phyloP scores from a whole-genome alignment of 495 filamentous ascomycete genomes.

The Annulohypoxylon nitens region DNA sequence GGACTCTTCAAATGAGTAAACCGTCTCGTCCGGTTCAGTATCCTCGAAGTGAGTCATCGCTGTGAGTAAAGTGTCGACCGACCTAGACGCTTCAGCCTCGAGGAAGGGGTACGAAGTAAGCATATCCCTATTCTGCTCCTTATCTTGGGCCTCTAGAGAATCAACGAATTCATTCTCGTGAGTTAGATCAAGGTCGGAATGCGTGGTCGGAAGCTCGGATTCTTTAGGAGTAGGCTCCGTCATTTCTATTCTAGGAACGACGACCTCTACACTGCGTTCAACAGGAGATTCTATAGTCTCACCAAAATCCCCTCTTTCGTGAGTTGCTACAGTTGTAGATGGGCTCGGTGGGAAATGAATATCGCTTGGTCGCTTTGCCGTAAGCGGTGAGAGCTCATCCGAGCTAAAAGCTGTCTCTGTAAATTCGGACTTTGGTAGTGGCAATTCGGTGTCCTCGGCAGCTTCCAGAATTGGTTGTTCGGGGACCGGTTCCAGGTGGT shows the following conservation, averaged over 20 bases:
- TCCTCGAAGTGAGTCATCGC: conserved; percentile 14
- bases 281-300: neutral
- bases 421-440: conserved; percentile 37
- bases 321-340: conserved; percentile 23
- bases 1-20: conserved; percentile 17
- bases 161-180: conserved; percentile 24
- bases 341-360: conserved; percentile 25
- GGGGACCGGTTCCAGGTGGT: conserved; percentile 31
- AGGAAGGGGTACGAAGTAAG: neutral
- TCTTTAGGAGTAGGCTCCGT: conserved; percentile 34
- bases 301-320: neutral
- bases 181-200: conserved; percentile 25
- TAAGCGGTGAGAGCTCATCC: conserved; percentile 52
- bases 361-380: conserved; percentile 42
- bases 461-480: conserved; percentile 22
- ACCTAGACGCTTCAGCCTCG: conserved; percentile 11
- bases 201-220: conserved; percentile 46
- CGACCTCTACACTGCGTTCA: conserved; percentile 22
- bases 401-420: conserved; percentile 50
- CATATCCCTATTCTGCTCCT: conserved; percentile 13
- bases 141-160: conserved; percentile 14
- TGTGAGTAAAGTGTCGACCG: conserved; percentile 26
- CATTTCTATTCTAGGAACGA: conserved; percentile 17
- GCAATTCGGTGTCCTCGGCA: conserved; percentile 24
- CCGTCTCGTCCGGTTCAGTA: neutral